These are phyloP conservation scores for Coemansia sp. DNA, from an alignment of 192 early-diverging fungal species.

Conservation along the genomic window DNA sequence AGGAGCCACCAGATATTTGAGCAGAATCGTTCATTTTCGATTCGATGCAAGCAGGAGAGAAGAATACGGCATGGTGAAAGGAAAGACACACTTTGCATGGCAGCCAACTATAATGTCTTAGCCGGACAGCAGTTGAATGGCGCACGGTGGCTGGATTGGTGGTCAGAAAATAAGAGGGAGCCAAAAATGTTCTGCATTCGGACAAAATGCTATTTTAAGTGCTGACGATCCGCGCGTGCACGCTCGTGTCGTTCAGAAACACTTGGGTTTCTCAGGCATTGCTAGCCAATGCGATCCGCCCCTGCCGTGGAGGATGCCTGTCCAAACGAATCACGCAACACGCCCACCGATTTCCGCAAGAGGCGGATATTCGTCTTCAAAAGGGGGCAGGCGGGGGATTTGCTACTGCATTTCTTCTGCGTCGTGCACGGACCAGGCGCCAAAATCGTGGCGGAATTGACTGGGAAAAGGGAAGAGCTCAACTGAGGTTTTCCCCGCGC, in stretches of 20 bases:
- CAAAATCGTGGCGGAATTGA: background rate
- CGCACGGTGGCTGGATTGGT: slow-evolving; percentile 2
- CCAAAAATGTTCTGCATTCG: background rate
- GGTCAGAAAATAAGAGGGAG: background rate
- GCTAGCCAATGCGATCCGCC: background rate
- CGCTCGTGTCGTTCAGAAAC: background rate
- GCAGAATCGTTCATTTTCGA: background rate
- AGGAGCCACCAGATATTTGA: background rate
- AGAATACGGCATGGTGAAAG: background rate
- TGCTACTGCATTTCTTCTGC: background rate
- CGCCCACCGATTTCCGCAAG: background rate
- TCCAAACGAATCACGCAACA: background rate
- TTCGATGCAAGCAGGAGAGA: background rate
- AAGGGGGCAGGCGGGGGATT: background rate
- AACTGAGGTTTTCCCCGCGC: slow-evolving; percentile 26
- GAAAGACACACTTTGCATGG: too few relatives aligned
- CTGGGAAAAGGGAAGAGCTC: background rate
- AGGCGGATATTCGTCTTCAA: background rate
- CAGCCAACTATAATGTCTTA: too few relatives aligned
- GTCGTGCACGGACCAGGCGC: slow-evolving; percentile 17
- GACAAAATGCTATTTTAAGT: slow-evolving; percentile 11
- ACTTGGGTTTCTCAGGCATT: background rate
- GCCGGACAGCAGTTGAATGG: background rate
- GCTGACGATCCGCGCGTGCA: slow-evolving; percentile 12
- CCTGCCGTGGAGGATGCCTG: background rate